Percentiles rank a stretch among this genome's conserved stretches.
Conservation (phyloP, 371 early-diverging fungal genomes). For the Smittium culicis region DNA sequence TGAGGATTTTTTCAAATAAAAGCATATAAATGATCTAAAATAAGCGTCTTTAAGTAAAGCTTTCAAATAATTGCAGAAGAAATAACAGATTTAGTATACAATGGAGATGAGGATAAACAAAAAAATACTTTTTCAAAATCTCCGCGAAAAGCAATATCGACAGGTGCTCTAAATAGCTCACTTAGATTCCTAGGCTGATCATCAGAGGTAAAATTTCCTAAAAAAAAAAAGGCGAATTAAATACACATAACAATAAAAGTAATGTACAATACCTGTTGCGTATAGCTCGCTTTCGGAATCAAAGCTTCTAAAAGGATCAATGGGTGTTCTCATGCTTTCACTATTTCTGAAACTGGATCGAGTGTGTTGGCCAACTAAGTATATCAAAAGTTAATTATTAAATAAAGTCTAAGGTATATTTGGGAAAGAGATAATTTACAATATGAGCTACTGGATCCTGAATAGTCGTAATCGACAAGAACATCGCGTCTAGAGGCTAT, state of each 20-base stretch:
- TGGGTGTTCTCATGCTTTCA: not conserved
- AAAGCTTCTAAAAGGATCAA: slow-evolving; percentile 9
- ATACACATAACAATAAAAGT: not conserved
- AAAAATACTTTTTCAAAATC: slow-evolving; percentile 34
- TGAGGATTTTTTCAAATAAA: too few relatives aligned
- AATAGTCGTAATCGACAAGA: slow-evolving; percentile 32
- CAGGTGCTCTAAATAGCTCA: slow-evolving; percentile 69
- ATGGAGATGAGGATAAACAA: not conserved
- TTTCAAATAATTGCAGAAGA: too few relatives aligned
- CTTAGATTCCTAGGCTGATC: slow-evolving; percentile 15
- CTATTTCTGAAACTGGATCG: not conserved
- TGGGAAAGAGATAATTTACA: not conserved
- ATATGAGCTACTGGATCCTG: slow-evolving; percentile 32
- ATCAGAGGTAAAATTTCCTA: not conserved
- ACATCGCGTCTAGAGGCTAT: slow-evolving; percentile 27
- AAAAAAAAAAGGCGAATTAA: not conserved
- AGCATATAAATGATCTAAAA: too few relatives aligned
- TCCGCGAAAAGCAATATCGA: slow-evolving; percentile 70
- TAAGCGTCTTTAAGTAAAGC: too few relatives aligned
- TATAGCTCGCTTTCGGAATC: not conserved
- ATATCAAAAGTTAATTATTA: not conserved
- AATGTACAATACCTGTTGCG: not conserved
- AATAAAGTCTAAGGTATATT: not conserved
- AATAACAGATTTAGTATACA: too few relatives aligned
- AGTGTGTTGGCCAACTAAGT: not conserved